phyloP scores from a whole-genome alignment of 2,329 filamentous ascomycete species.

The Escovopsis weberi region DNA sequence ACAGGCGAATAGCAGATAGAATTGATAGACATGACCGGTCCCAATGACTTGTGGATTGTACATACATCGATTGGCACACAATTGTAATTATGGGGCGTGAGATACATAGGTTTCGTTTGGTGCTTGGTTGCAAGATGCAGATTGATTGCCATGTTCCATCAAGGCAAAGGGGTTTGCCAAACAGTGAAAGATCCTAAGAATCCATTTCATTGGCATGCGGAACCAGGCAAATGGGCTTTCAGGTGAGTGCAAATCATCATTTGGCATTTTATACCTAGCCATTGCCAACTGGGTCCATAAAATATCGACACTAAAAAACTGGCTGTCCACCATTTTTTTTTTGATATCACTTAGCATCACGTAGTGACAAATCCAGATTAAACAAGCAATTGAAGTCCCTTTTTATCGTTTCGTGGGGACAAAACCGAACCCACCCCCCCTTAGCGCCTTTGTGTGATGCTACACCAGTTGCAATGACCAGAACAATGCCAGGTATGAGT shows the following conservation, averaged over 20 bases:
- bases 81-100: too few species aligned
- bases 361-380: not conserved
- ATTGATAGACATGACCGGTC: too few species aligned
- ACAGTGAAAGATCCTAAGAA: not conserved
- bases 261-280: not conserved
- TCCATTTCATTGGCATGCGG: not conserved
- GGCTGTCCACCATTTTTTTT: not conserved
- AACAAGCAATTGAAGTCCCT: constrained; percentile 14
- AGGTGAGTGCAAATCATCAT: not conserved
- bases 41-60: too few species aligned
- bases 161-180: too few species aligned
- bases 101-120: too few species aligned
- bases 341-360: not conserved
- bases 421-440: constrained; percentile 24
- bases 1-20: not conserved
- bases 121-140: too few species aligned
- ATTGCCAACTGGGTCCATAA: not conserved
- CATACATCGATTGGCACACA: too few species aligned
- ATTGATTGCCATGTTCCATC: too few species aligned
- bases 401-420: constrained; percentile 24
- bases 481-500: constrained; percentile 25
- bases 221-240: too few species aligned
- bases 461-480: constrained; percentile 30
- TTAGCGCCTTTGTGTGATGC: constrained; percentile 23
- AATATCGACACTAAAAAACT: not conserved